Percentiles rank a stretch among this genome's conserved stretches.
Evolutionary conservation across 805 yeast species (phyloP).

Genomic region (Danielia reshetovae): DNA sequence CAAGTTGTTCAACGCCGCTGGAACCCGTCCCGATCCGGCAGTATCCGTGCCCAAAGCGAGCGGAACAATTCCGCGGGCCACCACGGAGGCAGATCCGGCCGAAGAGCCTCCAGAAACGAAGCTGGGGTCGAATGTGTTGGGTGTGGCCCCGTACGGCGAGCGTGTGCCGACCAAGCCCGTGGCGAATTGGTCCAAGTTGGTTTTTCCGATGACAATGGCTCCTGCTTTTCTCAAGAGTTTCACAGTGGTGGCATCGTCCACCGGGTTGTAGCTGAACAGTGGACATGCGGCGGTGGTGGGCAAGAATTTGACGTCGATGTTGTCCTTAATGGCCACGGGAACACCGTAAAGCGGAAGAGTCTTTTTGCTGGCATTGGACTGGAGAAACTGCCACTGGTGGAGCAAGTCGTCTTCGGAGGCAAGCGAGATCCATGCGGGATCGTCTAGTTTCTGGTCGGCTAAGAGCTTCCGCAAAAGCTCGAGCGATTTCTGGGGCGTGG

Average conservation of each 20-base stretch:
- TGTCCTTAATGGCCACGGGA: slow-evolving; percentile 92
- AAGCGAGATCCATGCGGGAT: slow-evolving; percentile 91
- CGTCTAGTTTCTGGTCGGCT: slow-evolving; percentile 50
- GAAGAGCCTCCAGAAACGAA: slow-evolving; percentile 95
- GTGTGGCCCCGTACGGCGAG: slow-evolving; percentile 90
- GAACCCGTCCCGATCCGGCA: slow-evolving; percentile 97
- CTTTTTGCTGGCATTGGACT: slow-evolving; percentile 53
- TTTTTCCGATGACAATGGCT: slow-evolving; percentile 90
- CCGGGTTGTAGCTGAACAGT: slow-evolving; percentile 65
- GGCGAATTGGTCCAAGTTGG: slow-evolving; percentile 95
- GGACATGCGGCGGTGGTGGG: slow-evolving; percentile 97
- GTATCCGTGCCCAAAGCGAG: slow-evolving; percentile 92
- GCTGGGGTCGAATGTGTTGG: slow-evolving; percentile 67
- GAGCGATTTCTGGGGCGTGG: slow-evolving; percentile 61
- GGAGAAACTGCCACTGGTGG: slow-evolving; percentile 77
- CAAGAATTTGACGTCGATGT: slow-evolving; percentile 80
- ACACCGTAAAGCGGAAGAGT: slow-evolving; percentile 80
- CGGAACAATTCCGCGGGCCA: slow-evolving; percentile 87
- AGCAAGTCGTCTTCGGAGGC: slow-evolving; percentile 57
- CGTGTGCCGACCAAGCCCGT: slow-evolving; percentile 95
- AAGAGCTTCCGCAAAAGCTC: slow-evolving; percentile 44
- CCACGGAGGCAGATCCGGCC: slow-evolving; percentile 93
- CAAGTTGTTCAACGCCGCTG: slow-evolving; percentile 89
- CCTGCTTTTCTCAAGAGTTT: slow-evolving; percentile 76
- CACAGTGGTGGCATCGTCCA: slow-evolving; percentile 73